Evolutionary conservation across 495 filamentous ascomycete species (phyloP), one percentile per base, ranked within the genome.

Genomic region (Rhizodiscina lignyota): DNA sequence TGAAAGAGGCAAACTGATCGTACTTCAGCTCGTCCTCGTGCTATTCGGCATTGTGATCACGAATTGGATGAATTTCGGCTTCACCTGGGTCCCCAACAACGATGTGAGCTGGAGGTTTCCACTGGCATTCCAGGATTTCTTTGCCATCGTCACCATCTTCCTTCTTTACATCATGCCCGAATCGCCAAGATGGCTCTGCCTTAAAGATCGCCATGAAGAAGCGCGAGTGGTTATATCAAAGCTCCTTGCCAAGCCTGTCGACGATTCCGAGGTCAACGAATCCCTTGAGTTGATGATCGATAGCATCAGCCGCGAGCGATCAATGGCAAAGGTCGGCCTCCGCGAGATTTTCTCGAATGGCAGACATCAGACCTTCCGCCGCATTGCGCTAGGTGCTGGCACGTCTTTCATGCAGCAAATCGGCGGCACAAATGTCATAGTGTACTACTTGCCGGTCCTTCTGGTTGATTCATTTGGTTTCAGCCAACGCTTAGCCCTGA

Each of bases 391-490:
- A 6, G 24, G 24, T 27, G 6, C 8, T 13, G 6, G 8, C 24
- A 13, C 8, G 8, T 13, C 6, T 6, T 27, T 27, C 24, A 8
- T 27, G 8, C 24, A 27, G 24, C 24, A 27, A 13, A 8, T 27
- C 24, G 13, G 8, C 24, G 24, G 24, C 24, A 8, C 8, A 6
- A 27, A 27, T 13, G 24, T 13, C 24, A 13, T 13, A 6, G 13
- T 27, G 8, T 27, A 27, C 24, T 27, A 27, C 24, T 27, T 13
- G 24, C 6, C 24, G 24, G 8, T 27, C 8, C 59, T 78, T 15
- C 70, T 69, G 32, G 54, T 62, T 23, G 50, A 58, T 4, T 63
- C 57, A 15, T 59, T 78, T 46, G 61, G 64, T 12, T 56, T 74
- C 30, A 59, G 56, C 19, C 60, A 62, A 4, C 61, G 67, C 30